Conservation (phyloP, 208 protist genomes). For the Trypanosoma lewisi region DNA sequence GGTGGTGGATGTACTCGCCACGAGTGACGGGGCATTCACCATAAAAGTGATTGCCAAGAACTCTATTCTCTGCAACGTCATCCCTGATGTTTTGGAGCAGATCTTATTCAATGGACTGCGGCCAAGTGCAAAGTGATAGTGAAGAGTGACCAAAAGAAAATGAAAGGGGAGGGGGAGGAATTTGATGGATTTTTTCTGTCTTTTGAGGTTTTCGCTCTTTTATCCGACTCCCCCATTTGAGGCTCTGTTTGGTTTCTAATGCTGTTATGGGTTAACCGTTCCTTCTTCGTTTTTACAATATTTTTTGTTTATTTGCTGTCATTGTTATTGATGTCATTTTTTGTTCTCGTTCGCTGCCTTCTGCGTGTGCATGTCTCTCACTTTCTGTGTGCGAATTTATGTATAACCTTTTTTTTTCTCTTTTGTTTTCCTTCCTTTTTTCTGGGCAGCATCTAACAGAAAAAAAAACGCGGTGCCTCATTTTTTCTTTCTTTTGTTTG, state of each 20-base stretch:
- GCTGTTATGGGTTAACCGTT: not conserved
- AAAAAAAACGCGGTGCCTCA: not conserved
- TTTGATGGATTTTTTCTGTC: too few relatives aligned
- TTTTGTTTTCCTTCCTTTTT: slow-evolving; percentile 1
- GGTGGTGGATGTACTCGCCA: slow-evolving; percentile 42
- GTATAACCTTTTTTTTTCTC: not conserved
- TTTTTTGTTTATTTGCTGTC: not conserved
- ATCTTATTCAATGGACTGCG: too few relatives aligned
- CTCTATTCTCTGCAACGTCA: slow-evolving; percentile 30
- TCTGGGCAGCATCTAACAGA: not conserved
- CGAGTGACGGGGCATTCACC: not conserved
- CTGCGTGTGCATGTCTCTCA: too few relatives aligned
- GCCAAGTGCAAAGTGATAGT: not conserved
- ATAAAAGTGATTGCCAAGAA: slow-evolving; percentile 8
- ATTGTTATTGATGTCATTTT: slow-evolving; percentile 1
- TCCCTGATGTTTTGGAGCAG: slow-evolving; percentile 26
- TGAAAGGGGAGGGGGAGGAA: too few relatives aligned
- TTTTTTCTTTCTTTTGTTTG: slow-evolving; percentile 21
- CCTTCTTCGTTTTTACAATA: not conserved
- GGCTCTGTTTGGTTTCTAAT: not conserved
- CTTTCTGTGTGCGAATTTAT: not conserved
- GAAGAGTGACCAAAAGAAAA: too few relatives aligned
- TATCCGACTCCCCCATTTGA: too few relatives aligned
- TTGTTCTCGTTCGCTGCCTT: too few relatives aligned
- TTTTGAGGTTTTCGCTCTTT: not conserved